phyloP scores from a whole-genome alignment of 306 rosid species.

The Hylodesmum podocarpum region DNA sequence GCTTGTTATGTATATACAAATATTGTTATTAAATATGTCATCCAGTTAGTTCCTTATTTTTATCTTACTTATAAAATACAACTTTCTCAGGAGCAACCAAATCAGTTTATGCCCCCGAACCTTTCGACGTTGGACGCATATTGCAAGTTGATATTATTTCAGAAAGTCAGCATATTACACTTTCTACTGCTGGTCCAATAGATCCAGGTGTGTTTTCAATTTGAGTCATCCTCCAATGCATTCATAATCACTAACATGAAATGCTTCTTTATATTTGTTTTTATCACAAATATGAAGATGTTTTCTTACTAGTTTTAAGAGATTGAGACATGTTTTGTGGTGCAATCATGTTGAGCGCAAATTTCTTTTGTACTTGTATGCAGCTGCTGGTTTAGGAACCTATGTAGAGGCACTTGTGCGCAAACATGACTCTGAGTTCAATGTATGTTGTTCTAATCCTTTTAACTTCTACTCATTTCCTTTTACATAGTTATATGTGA shows the following conservation, averaged over 20 bases:
- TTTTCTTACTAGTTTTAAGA: conserved; percentile 4
- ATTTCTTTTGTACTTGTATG: conserved; percentile 32
- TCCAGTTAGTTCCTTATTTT: neutral
- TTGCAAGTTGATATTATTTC: conserved; percentile 69
- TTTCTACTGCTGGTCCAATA: conserved; percentile 74
- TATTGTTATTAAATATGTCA: conserved; percentile 2
- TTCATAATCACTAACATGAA: conserved; percentile 9
- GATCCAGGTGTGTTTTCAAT: conserved; percentile 75
- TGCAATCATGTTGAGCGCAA: conserved; percentile 10
- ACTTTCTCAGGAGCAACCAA: conserved; percentile 83
- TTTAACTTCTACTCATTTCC: conserved; percentile 14
- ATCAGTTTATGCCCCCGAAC: conserved; percentile 89
- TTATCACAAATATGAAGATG: neutral
- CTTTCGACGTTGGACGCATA: conserved; percentile 82
- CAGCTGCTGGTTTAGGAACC: conserved; percentile 99
- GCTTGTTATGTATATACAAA: neutral
- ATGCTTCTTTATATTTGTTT: conserved; percentile 14
- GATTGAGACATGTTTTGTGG: neutral
- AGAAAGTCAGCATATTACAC: conserved; percentile 50
- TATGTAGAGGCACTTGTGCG: conserved; percentile 97
- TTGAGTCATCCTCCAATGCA: conserved; percentile 7
- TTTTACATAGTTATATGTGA: neutral
- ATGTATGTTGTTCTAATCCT: conserved; percentile 52
- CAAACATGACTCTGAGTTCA: conserved; percentile 89
- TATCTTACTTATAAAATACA: neutral